Base-by-base conservation (phyloP, 768 basidiomycete genomes). In the Ramaria sp. region DNA sequence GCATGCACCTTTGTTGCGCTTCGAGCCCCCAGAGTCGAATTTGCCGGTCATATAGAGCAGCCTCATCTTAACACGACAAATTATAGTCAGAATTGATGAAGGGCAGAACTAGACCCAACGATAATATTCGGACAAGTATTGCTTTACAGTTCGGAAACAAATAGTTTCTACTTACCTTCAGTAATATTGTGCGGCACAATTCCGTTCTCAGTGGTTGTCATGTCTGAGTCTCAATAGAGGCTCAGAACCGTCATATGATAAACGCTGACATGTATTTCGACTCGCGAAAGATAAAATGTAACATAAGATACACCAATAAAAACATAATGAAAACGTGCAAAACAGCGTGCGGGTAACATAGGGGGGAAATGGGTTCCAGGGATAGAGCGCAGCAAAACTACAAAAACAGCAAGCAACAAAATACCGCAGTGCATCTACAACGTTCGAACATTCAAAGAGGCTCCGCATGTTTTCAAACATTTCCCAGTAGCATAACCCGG, bases 1-100 rank as follows among this genome's bases (percentile, higher is more conserved):
- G 41, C 20, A 24, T 37, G 57, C 61, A 89, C 93, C 86, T 79
- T 70, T 96, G 91, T 66, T 99, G 96, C 34, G 96, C 96, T 66
- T 97, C 96, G 39, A 97, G 79, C 43, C 96, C 96, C 96, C 96
- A 99, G 61, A 97, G 71, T 28, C 95, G 82, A 73, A 98, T 96
- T 68, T 98, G 94, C 25, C 95, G 83, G 67, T 98, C 96, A 67
- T 98, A 96, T 24, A 96, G 77, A 13, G 87, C 89, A n/a, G 80
- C 82, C 60, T 84, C 78, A 62, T 79, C 78, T 79, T 56, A 41
- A 20, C 7, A 32, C 34, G 42, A 20, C n/a, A 10, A 48, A 25
- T 39, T 36, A 30, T 52, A 44, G 5, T 22, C n/a, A 37, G 39
- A 41, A n/a, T 10, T 12, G 18, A 27, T 34, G 52, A 52, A 20